phyloP scores from a whole-genome alignment of 371 early-diverging fungal species.

The Chytridium lagenaria region DNA sequence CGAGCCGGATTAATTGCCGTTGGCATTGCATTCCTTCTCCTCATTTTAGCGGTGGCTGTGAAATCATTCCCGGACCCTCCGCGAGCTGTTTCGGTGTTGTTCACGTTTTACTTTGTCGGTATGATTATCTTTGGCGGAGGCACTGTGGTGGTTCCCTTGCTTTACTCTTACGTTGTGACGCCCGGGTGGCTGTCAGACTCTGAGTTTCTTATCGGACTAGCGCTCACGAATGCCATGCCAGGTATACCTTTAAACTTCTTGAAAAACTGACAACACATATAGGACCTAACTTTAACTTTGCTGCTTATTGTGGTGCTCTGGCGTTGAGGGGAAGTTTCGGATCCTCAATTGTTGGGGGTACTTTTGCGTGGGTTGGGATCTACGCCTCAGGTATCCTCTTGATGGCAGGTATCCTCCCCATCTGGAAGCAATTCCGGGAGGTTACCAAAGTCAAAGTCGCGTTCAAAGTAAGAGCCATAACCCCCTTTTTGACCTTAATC shows the following conservation, averaged over 20 bases:
- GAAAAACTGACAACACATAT: neutral
- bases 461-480: slow-evolving; percentile 39
- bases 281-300: slow-evolving; percentile 70
- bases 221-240: slow-evolving; percentile 64
- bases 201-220: slow-evolving; percentile 67
- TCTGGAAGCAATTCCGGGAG: slow-evolving; percentile 59
- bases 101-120: slow-evolving; percentile 65
- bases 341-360: slow-evolving; percentile 48
- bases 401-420: slow-evolving; percentile 60
- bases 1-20: slow-evolving; percentile 49
- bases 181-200: slow-evolving; percentile 58
- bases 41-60: slow-evolving; percentile 55
- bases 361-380: slow-evolving; percentile 60
- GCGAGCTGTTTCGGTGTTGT: slow-evolving; percentile 42
- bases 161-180: slow-evolving; percentile 59
- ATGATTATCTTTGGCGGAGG: slow-evolving; percentile 74
- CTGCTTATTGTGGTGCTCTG: slow-evolving; percentile 65
- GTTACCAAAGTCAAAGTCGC: slow-evolving; percentile 43
- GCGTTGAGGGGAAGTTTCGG: slow-evolving; percentile 46
- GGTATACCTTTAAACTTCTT: slow-evolving; percentile 31
- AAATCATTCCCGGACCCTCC: slow-evolving; percentile 34
- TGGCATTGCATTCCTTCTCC: slow-evolving; percentile 47
- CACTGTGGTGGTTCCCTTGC: slow-evolving; percentile 66
- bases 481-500: neutral
- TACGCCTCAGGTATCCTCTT: slow-evolving; percentile 64